Percentiles rank a stretch among this genome's conserved stretches.
Conservation (phyloP, 164 flowering plant genomes). For the Sextonia rubra region DNA sequence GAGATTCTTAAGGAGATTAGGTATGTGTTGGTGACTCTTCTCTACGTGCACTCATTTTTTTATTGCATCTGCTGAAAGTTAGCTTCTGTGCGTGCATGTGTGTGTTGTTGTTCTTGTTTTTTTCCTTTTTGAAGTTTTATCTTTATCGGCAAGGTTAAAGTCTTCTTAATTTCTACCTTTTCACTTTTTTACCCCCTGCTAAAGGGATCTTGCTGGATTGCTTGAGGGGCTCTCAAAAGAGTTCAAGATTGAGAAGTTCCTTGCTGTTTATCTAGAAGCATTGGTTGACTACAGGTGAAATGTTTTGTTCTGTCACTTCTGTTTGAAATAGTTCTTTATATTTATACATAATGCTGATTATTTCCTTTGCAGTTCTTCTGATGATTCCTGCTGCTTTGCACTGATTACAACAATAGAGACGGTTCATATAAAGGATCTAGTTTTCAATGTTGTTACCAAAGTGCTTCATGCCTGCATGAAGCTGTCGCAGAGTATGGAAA, state of each 20-base stretch:
- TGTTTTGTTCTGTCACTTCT: conserved; percentile 2
- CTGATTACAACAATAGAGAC: conserved; percentile 51
- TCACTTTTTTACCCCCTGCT: conserved; percentile 1
- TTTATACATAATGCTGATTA: neutral
- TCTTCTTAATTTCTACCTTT: neutral
- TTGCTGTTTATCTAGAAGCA: conserved; percentile 59
- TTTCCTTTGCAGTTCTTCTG: conserved; percentile 45
- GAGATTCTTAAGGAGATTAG: conserved; percentile 51
- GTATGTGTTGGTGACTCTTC: conserved; percentile 23
- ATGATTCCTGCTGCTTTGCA: conserved; percentile 33
- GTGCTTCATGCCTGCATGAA: conserved; percentile 45
- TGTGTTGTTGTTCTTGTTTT: too few species aligned
- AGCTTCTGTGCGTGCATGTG: too few species aligned
- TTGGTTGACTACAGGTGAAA: conserved; percentile 59
- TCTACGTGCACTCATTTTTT: neutral
- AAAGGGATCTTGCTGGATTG: conserved; percentile 61
- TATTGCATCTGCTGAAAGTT: neutral
- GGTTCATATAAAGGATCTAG: conserved; percentile 41
- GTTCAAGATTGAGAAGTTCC: conserved; percentile 70
- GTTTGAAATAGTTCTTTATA: neutral
- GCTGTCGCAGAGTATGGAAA: conserved; percentile 28
- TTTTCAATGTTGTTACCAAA: conserved; percentile 45
- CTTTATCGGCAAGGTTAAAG: neutral
- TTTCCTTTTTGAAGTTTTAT: too few species aligned
- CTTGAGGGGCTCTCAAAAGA: conserved; percentile 50